These are phyloP conservation scores for Westerdykella sp. DNA, from an alignment of 2,329 filamentous ascomycete genomes.

Conservation along the genomic window DNA sequence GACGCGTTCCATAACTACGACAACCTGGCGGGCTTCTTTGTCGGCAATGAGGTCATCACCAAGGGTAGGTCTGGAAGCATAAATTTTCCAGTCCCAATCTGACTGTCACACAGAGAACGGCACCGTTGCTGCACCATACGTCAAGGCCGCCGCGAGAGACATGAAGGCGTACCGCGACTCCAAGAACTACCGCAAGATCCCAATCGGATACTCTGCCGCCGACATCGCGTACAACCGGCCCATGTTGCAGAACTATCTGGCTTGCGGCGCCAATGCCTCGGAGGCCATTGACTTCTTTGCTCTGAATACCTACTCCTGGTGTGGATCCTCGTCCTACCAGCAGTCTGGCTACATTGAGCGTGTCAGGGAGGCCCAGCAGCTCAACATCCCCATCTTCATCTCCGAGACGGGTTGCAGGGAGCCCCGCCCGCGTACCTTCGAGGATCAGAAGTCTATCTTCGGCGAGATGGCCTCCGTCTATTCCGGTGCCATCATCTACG, in stretches of 20 bases:
- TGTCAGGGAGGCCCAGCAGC: constrained; percentile 49
- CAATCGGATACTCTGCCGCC: constrained; percentile 80
- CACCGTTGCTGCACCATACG: constrained; percentile 66
- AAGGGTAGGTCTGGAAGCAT: constrained; percentile 27
- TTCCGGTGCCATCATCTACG: constrained; percentile 79
- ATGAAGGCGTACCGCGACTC: constrained; percentile 73
- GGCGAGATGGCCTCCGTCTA: constrained; percentile 66
- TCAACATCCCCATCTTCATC: constrained; percentile 36
- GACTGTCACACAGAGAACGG: constrained; percentile 36
- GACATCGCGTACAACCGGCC: constrained; percentile 67
- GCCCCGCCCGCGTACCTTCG: constrained; percentile 55
- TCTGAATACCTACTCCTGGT: constrained; percentile 72
- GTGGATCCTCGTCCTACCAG: constrained; percentile 46
- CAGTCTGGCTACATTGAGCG: constrained; percentile 65
- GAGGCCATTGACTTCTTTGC: constrained; percentile 78
- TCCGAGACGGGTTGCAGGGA: constrained; percentile 61
- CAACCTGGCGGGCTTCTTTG: constrained; percentile 77
- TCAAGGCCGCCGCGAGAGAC: constrained; percentile 75
- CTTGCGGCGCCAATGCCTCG: constrained; percentile 61
- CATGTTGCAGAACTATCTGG: constrained; percentile 67
- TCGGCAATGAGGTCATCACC: constrained; percentile 81
- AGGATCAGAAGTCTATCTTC: constrained; percentile 72
- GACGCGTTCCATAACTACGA: constrained; percentile 71
- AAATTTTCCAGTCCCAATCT: background rate
- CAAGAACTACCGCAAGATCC: constrained; percentile 73